Evolutionary conservation across 106 monocot species (phyloP).

Genomic region (Ottelia alismoides): DNA sequence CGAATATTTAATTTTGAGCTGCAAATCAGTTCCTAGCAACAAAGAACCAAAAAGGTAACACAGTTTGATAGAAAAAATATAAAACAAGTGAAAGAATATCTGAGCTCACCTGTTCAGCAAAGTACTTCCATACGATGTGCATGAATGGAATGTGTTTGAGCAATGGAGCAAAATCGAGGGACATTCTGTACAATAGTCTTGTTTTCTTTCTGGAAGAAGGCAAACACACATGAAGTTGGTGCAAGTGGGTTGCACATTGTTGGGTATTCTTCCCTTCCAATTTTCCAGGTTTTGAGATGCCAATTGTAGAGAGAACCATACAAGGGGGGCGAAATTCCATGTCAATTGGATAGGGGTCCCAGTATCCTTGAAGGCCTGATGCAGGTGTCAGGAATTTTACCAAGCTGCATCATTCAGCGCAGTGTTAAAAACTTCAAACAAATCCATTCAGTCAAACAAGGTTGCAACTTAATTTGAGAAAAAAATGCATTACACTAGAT

Average conservation of each 20-base stretch:
- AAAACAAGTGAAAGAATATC: too few species aligned
- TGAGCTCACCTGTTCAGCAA: slow-evolving; percentile 67
- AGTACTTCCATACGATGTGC: slow-evolving; percentile 79
- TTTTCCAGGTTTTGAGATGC: slow-evolving; percentile 97
- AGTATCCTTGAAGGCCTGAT: slow-evolving; percentile 89
- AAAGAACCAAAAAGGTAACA: too few species aligned
- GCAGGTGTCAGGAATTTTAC: slow-evolving; percentile 93
- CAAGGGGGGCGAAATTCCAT: slow-evolving; percentile 98
- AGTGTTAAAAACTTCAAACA: too few species aligned
- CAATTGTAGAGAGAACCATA: slow-evolving; percentile 92
- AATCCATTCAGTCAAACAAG: neutral
- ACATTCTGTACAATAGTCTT: slow-evolving; percentile 87
- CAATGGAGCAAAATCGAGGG: slow-evolving; percentile 92
- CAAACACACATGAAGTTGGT: slow-evolving; percentile 90
- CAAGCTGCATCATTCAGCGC: slow-evolving; percentile 81
- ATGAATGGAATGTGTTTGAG: slow-evolving; percentile 80
- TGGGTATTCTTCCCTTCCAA: slow-evolving; percentile 59
- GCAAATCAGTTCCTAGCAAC: too few species aligned
- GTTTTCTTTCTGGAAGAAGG: slow-evolving; percentile 93
- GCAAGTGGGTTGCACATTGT: slow-evolving; percentile 86
- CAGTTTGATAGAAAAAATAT: too few species aligned
- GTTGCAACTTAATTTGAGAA: neutral
- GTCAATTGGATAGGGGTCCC: slow-evolving; percentile 99
- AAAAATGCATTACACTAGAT: neutral
- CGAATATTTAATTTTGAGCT: too few species aligned